Evolutionary conservation across 495 filamentous ascomycete species (phyloP).

Genomic region (Podospora pseudocomata): DNA sequence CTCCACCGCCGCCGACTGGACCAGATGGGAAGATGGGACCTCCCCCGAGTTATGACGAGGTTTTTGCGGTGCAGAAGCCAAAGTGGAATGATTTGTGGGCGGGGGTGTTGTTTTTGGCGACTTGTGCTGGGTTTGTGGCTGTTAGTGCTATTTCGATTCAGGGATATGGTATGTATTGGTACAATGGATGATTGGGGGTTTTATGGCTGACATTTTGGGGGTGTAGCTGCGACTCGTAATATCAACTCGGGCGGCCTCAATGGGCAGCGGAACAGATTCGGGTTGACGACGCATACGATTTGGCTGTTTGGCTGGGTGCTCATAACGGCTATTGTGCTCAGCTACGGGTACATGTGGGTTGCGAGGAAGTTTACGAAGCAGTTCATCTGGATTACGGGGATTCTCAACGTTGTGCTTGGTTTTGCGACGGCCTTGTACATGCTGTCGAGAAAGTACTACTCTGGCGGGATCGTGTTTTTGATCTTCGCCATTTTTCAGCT

Average conservation of each 20-base stretch:
- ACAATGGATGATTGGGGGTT: no score
- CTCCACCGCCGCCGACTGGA: slow-evolving; percentile 18
- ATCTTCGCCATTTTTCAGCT: slow-evolving; percentile 65
- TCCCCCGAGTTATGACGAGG: slow-evolving; percentile 68
- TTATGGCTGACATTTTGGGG: no score
- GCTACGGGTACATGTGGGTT: slow-evolving; percentile 69
- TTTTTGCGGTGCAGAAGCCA: slow-evolving; percentile 74
- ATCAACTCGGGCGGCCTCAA: slow-evolving; percentile 75
- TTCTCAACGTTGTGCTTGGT: slow-evolving; percentile 76
- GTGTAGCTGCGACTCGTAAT: slow-evolving; percentile 49
- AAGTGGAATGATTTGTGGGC: slow-evolving; percentile 91
- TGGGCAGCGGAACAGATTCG: slow-evolving; percentile 60
- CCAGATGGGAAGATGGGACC: slow-evolving; percentile 20
- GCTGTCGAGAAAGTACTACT: slow-evolving; percentile 65
- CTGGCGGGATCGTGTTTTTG: slow-evolving; percentile 80
- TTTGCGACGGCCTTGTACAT: slow-evolving; percentile 66
- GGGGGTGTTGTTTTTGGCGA: slow-evolving; percentile 70
- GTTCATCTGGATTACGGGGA: slow-evolving; percentile 87
- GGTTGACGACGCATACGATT: slow-evolving; percentile 78
- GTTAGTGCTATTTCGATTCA: slow-evolving; percentile 74
- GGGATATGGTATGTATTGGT: slow-evolving; percentile 55
- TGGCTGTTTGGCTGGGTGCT: slow-evolving; percentile 79
- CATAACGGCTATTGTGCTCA: slow-evolving; percentile 65
- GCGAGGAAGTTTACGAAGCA: slow-evolving; percentile 82
- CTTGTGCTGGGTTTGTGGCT: slow-evolving; percentile 71